phyloP scores from a whole-genome alignment of 768 basidiomycete species.

The Aureoboletus auriporus region DNA sequence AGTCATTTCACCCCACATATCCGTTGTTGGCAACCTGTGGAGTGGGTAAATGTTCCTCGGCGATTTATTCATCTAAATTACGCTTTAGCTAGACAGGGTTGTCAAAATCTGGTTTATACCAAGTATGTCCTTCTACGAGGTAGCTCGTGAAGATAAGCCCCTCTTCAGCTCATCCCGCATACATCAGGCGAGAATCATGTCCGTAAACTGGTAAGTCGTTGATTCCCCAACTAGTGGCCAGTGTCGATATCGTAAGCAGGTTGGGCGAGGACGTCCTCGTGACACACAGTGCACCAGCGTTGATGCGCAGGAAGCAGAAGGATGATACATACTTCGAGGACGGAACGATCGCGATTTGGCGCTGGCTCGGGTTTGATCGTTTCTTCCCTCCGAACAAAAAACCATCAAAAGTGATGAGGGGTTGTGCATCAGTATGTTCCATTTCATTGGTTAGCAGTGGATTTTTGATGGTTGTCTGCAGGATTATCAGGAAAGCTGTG shows the following conservation, averaged over 20 bases:
- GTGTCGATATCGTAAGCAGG: constrained; percentile 35
- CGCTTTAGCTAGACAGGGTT: constrained; percentile 58
- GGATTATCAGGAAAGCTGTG: constrained; percentile 79
- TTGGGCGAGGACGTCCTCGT: constrained; percentile 50
- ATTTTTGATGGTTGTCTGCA: constrained; percentile 24
- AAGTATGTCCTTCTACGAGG: constrained; percentile 30
- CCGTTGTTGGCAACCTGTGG: constrained; percentile 77
- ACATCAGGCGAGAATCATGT: constrained; percentile 62
- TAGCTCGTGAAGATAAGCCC: constrained; percentile 69
- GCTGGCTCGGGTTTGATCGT: constrained; percentile 62
- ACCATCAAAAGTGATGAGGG: constrained; percentile 42
- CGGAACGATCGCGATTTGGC: constrained; percentile 59
- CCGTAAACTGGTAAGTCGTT: constrained; percentile 53
- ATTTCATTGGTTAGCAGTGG: not conserved
- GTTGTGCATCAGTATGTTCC: constrained; percentile 54
- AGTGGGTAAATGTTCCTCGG: constrained; percentile 37
- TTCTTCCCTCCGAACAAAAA: constrained; percentile 52
- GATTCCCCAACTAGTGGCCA: not conserved
- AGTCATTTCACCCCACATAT: constrained; percentile 66
- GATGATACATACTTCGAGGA: constrained; percentile 33
- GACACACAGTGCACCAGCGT: constrained; percentile 51
- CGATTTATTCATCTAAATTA: not conserved
- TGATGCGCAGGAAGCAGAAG: constrained; percentile 34
- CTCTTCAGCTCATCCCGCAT: constrained; percentile 65
- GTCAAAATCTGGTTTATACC: constrained; percentile 75